These are phyloP conservation scores for Corylus heterophylla DNA, from an alignment of 306 rosid genomes.

Conservation along the genomic window DNA sequence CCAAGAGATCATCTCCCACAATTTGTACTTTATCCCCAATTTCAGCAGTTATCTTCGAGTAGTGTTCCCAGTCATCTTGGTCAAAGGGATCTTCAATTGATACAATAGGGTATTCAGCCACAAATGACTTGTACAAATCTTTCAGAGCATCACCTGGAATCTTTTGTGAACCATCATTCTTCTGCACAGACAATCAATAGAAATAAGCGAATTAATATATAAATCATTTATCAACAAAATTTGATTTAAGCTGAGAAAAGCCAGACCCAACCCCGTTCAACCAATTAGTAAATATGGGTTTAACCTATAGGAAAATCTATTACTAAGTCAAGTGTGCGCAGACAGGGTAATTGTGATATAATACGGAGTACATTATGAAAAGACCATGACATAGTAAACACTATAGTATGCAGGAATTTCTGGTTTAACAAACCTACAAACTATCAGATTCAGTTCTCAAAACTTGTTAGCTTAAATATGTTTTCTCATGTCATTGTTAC, in stretches of 20 bases:
- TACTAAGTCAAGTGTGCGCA: constrained; percentile 3
- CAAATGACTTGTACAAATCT: constrained; percentile 93
- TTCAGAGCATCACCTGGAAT: constrained; percentile 79
- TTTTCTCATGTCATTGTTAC: not conserved
- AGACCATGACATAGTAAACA: not conserved
- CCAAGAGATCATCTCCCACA: constrained; percentile 98
- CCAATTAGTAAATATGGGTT: not conserved
- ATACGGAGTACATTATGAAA: not conserved
- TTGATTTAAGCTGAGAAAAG: not conserved
- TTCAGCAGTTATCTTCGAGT: constrained; percentile 76
- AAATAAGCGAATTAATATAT: not conserved
- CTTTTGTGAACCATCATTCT: constrained; percentile 82
- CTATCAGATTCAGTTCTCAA: not conserved
- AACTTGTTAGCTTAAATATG: not conserved
- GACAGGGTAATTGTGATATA: not conserved
- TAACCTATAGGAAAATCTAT: not conserved
- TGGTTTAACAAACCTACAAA: not conserved
- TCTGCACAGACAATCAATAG: constrained; percentile 44
- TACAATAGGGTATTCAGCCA: constrained; percentile 81
- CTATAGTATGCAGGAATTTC: not conserved
- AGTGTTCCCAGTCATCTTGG: constrained; percentile 99
- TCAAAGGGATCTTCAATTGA: constrained; percentile 98
- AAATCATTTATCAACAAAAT: not conserved
- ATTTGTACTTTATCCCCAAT: constrained; percentile 79
- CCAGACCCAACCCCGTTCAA: not conserved